These are phyloP conservation scores for Naganishia vishniacii DNA, from an alignment of 768 basidiomycete species.

Conservation along the genomic window DNA sequence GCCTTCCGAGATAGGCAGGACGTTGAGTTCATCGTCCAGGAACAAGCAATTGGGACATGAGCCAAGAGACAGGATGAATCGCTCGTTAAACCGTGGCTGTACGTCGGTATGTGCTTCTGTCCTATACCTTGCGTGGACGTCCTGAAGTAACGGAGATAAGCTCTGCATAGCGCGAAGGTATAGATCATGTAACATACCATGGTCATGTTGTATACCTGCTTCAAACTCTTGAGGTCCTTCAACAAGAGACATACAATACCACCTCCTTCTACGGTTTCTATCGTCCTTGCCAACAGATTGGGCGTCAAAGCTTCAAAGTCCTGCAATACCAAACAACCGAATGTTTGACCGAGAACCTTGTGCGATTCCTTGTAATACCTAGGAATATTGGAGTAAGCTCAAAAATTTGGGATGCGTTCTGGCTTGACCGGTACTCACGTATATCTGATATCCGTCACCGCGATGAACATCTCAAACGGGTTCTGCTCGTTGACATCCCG, in stretches of 20 bases:
- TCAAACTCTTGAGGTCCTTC: slow-evolving; percentile 89
- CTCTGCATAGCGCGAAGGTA: too few relatives aligned
- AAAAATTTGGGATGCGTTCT: not conserved
- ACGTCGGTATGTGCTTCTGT: slow-evolving; percentile 74
- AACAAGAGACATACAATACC: slow-evolving; percentile 71
- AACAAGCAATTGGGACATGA: slow-evolving; percentile 88
- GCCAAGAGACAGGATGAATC: slow-evolving; percentile 94
- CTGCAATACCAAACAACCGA: slow-evolving; percentile 92
- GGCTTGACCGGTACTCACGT: slow-evolving; percentile 57
- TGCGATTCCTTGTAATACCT: slow-evolving; percentile 96
- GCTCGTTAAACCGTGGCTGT: slow-evolving; percentile 88
- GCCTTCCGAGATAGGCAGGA: slow-evolving; percentile 87
- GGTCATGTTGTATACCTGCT: slow-evolving; percentile 87
- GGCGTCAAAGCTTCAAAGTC: slow-evolving; percentile 98
- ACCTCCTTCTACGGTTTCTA: slow-evolving; percentile 97
- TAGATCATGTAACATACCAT: slow-evolving; percentile 51
- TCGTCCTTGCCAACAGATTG: slow-evolving; percentile 89
- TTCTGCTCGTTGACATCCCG: slow-evolving; percentile 91
- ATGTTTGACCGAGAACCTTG: slow-evolving; percentile 94
- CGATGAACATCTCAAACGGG: slow-evolving; percentile 96
- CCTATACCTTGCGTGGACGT: slow-evolving; percentile 89
- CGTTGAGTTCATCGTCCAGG: slow-evolving; percentile 95
- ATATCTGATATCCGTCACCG: slow-evolving; percentile 98
- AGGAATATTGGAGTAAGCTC: not conserved
- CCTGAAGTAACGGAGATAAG: slow-evolving; percentile 53